Percentiles rank a stretch among this genome's conserved stretches.
Evolutionary conservation across 352 stramenopile species (phyloP).

Genomic region (Globisporangium mamillatum): DNA sequence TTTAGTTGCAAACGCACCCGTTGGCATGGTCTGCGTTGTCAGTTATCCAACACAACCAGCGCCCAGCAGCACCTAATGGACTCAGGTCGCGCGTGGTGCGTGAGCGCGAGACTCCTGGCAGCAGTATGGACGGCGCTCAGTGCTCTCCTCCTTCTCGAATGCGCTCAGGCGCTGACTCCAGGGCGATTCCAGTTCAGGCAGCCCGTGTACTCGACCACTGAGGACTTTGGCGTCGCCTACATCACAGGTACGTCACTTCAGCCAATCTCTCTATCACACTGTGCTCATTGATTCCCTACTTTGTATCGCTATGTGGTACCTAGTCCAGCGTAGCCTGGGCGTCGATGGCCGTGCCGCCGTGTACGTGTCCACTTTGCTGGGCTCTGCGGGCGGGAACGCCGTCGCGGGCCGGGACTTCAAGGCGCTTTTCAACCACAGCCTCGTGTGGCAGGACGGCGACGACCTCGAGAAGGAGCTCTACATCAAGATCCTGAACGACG

Average conservation of each 20-base stretch:
- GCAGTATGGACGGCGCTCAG: background rate
- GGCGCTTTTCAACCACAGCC: conserved; percentile 58
- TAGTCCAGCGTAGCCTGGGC: conserved; percentile 65
- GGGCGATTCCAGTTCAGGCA: conserved; percentile 65
- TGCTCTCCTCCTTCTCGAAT: background rate
- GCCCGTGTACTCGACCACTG: conserved; percentile 47
- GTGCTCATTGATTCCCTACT: background rate
- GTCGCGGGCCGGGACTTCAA: conserved; percentile 54
- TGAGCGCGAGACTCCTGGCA: no score
- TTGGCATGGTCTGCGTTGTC: no score
- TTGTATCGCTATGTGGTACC: background rate
- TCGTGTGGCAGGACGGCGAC: conserved; percentile 77
- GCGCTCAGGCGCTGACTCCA: conserved; percentile 11
- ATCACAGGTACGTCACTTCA: conserved; percentile 30
- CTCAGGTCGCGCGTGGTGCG: background rate
- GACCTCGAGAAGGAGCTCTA: conserved; percentile 68
- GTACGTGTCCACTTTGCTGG: conserved; percentile 53
- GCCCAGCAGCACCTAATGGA: no score
- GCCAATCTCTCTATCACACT: background rate
- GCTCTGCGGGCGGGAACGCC: conserved; percentile 33
- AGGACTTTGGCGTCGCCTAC: conserved; percentile 67
- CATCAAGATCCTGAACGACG: conserved; percentile 61
- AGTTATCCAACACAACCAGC: no score
- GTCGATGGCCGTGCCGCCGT: conserved; percentile 56
- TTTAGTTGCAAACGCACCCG: no score